Evolutionary conservation across 2,329 filamentous ascomycete species (phyloP).

Genomic region (Monilinia polystroma): DNA sequence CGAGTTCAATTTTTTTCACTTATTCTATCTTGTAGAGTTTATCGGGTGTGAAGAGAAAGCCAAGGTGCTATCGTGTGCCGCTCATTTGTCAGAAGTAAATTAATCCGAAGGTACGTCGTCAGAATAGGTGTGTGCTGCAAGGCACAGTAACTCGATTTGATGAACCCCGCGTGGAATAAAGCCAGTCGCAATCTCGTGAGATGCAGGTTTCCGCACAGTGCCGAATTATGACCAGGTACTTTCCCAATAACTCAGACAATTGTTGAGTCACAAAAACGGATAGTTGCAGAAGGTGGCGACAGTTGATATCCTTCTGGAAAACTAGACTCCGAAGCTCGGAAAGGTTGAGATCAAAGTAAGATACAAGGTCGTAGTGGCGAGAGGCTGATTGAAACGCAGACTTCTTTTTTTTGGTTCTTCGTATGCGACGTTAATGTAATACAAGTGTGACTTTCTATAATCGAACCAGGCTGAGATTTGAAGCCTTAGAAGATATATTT

Average conservation of each 20-base stretch:
- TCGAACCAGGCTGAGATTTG: conserved; percentile 3
- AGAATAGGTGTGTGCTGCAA: conserved; percentile 31
- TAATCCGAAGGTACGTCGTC: conserved; percentile 29
- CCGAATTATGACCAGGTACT: conserved; percentile 32
- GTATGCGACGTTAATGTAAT: conserved; percentile 14
- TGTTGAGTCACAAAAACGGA: conserved; percentile 31
- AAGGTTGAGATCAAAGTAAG: conserved; percentile 29
- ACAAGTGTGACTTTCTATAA: conserved; percentile 15
- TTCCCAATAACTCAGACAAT: conserved; percentile 30
- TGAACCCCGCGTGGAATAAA: conserved; percentile 30
- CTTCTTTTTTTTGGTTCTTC: neutral
- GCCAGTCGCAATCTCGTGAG: conserved; percentile 34
- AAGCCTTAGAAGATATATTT: neutral
- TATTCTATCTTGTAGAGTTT: conserved; percentile 18
- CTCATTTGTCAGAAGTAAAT: conserved; percentile 31
- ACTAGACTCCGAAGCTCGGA: conserved; percentile 32
- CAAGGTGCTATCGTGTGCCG: conserved; percentile 31
- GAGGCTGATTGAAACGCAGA: conserved; percentile 21
- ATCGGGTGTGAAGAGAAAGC: conserved; percentile 27
- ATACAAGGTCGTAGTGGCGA: conserved; percentile 28
- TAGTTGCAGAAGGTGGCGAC: conserved; percentile 33
- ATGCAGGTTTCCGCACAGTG: conserved; percentile 36
- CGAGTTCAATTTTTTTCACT: conserved; percentile 11
- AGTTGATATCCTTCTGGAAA: conserved; percentile 38
- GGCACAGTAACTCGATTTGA: conserved; percentile 24